phyloP scores from a whole-genome alignment of 768 basidiomycete genomes.

The Suillus weaverae region DNA sequence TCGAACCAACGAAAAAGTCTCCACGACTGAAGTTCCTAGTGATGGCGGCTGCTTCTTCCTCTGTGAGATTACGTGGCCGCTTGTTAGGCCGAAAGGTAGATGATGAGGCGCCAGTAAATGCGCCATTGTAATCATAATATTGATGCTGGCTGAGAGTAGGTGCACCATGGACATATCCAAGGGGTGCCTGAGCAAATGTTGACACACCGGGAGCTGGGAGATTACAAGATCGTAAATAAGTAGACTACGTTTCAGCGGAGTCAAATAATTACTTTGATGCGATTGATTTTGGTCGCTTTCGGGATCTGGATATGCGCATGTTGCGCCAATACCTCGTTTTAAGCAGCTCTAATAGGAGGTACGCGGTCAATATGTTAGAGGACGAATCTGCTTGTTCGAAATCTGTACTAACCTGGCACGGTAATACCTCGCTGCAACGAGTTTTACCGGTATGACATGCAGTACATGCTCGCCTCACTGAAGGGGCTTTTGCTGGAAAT shows the following conservation, averaged over 20 bases:
- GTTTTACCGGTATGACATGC: constrained; percentile 86
- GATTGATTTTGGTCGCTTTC: constrained; percentile 49
- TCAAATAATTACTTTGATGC: constrained; percentile 25
- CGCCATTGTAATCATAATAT: constrained; percentile 77
- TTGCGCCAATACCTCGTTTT: constrained; percentile 71
- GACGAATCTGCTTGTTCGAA: not conserved
- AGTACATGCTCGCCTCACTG: constrained; percentile 76
- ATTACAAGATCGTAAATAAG: constrained; percentile 13
- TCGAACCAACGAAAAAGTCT: constrained; percentile 79
- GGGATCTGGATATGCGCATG: constrained; percentile 79
- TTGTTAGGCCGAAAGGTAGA: constrained; percentile 81
- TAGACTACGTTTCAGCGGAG: constrained; percentile 9
- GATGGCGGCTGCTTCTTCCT: constrained; percentile 82
- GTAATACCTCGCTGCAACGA: constrained; percentile 77
- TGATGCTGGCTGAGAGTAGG: constrained; percentile 56
- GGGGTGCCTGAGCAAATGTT: constrained; percentile 38
- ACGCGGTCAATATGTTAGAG: not conserved
- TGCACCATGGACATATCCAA: constrained; percentile 38
- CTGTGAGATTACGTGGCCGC: constrained; percentile 75
- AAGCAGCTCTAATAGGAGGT: constrained; percentile 62
- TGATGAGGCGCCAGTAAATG: constrained; percentile 66
- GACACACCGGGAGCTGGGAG: constrained; percentile 35
- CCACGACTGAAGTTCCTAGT: constrained; percentile 80
- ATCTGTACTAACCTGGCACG: constrained; percentile 62
- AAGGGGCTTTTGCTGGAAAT: constrained; percentile 70